Evolutionary conservation across 2,329 filamentous ascomycete species (phyloP), one percentile per base, ranked within the genome.

Genomic region (Helminthosporium solani): DNA sequence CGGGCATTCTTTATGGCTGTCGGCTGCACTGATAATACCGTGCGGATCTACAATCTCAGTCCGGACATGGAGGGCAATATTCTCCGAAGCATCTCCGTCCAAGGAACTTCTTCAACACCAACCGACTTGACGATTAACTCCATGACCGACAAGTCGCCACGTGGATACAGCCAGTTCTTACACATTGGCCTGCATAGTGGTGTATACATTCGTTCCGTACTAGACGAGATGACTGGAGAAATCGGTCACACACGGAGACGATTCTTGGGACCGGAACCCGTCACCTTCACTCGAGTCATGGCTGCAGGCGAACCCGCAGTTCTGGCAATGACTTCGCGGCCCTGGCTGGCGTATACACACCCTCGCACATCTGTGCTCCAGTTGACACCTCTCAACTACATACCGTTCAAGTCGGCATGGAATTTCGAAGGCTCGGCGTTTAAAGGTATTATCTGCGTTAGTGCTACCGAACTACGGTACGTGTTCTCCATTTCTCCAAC

Each of bases 361-460:
- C 84, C 88, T 2, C 86, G 91, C 49, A 91, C 87, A 2, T 89
- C 88, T 63, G 85, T 85, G 30, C 96, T 96, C 63, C 89, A 95
- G 72, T 85, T 97, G 57, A 96, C 92, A 1, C 94, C 95, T 0
- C 74, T 99, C 23, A 89, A 88, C 68, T 96, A 95, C 62, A 84
- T 86, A 42, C 85, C 87, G 33, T 81, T 99, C 21, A 90, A 96
- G 69, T 96, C 90, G 78, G 91, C 88, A 3, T 96, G 91, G 86
- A 96, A 94, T 61, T 97, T 99, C 66, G 92, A 88, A 69, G 96
- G 91, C 64, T 90, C 96, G 67, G 88, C 96, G 69, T 96, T 91
- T 61, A 84, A 96, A 72, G 91, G 91, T 45, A 92, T 96, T 78
- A 92, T 96, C 43, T 91, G 90, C 49, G 92, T 96, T 50, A 88